Evolutionary conservation across 2,329 filamentous ascomycete species (phyloP).

Genomic region (Aureobasidium sp.): DNA sequence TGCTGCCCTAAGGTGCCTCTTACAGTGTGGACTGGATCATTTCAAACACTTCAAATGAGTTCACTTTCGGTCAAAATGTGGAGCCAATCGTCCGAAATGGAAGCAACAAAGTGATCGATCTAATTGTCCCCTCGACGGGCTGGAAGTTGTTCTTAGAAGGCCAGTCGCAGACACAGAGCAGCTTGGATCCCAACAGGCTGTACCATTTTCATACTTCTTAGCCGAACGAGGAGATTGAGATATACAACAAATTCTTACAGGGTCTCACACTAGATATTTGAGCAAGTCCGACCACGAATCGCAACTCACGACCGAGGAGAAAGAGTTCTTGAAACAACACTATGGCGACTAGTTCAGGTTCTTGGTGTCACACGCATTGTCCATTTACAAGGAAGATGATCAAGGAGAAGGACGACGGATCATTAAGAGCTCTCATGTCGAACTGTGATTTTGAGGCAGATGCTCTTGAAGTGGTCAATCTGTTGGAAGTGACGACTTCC

Average conservation of each 20-base stretch:
- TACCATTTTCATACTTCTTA: too few species aligned
- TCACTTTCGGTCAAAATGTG: neutral
- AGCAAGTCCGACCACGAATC: neutral
- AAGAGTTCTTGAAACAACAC: conserved; percentile 29
- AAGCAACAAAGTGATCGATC: neutral
- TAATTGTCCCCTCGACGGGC: neutral
- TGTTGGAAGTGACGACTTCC: conserved; percentile 10
- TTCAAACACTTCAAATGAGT: neutral
- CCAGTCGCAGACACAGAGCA: neutral
- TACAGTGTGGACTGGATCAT: neutral
- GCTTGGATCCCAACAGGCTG: neutral
- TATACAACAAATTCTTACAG: neutral
- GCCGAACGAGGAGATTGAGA: too few species aligned
- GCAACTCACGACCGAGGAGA: conserved; percentile 22
- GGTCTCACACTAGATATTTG: neutral
- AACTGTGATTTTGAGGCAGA: conserved; percentile 49
- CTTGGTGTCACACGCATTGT: conserved; percentile 24
- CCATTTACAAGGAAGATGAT: conserved; percentile 33
- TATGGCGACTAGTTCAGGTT: conserved; percentile 29
- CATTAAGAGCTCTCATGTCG: conserved; percentile 32
- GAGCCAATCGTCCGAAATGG: neutral
- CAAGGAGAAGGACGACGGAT: conserved; percentile 29
- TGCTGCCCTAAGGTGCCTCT: neutral
- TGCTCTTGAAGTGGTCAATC: conserved; percentile 16
- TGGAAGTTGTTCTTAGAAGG: neutral